These are phyloP conservation scores for Viola odorata DNA, from an alignment of 345 rosid species.

Conservation along the genomic window DNA sequence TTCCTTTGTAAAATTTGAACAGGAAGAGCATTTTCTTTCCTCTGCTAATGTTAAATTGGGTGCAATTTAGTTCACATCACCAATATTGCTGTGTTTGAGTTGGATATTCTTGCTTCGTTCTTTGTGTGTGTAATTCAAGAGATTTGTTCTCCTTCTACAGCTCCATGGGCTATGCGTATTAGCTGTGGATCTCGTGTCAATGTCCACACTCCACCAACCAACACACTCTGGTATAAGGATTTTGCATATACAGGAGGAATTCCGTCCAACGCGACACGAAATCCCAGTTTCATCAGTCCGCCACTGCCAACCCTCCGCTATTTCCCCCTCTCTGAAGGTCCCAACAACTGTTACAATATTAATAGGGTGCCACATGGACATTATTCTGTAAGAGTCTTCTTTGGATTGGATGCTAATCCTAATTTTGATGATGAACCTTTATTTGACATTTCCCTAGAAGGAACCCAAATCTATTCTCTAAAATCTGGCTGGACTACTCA, in stretches of 20 bases:
- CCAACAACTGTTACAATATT: conserved; percentile 79
- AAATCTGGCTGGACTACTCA: conserved; percentile 81
- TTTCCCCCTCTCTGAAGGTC: conserved; percentile 86
- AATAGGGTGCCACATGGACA: conserved; percentile 68
- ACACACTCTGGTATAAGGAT: conserved; percentile 84
- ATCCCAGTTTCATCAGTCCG: conserved; percentile 58
- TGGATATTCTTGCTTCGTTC: neutral
- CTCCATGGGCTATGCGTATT: conserved; percentile 80
- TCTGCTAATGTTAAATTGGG: too few relatives aligned
- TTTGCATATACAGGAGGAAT: conserved; percentile 89
- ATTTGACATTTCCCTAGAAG: conserved; percentile 84
- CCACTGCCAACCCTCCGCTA: conserved; percentile 70
- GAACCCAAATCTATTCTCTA: conserved; percentile 73
- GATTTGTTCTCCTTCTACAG: conserved; percentile 33
- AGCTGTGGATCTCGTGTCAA: conserved; percentile 81
- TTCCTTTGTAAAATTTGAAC: too few relatives aligned
- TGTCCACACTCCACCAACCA: conserved; percentile 60
- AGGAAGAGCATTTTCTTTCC: too few relatives aligned
- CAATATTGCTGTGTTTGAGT: neutral
- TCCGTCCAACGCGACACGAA: conserved; percentile 49
- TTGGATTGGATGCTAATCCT: conserved; percentile 42
- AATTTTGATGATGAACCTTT: conserved; percentile 66
- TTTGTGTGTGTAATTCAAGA: neutral
- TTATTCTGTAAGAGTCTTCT: conserved; percentile 78
- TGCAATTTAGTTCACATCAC: too few relatives aligned